Base-by-base conservation (phyloP, 352 stramenopile genomes). In the Pythium apleroticum region DNA sequence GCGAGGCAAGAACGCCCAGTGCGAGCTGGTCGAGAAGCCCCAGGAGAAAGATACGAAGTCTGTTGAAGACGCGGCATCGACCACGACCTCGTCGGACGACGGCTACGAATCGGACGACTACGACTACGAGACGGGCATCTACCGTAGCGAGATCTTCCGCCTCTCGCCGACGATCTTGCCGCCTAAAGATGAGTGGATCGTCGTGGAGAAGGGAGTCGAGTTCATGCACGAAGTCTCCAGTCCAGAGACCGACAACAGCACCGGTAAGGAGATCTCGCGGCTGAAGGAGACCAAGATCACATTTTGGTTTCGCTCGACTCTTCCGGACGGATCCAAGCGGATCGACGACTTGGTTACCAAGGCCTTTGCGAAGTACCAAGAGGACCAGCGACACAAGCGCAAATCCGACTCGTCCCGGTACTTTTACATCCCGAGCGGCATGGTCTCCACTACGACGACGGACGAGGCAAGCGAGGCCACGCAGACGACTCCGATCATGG, bases 351-450 rank as follows among this genome's bases (percentile, higher is more conserved):
- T 83, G 20, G 63, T 83, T 14, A 52, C 75, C 7, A 61, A 69
- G 33, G 75, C 75, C 2, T 83, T 75, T 39, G 41, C 49, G 11
- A 45, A 60, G 17, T 83, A 83, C 61, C 75, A 64, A 14, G 60
- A 71, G 6, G 45, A 30, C 35, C 25, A 74, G 28, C 25, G 63
- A 33, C 57, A 61, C 58, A 75, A 78, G 61, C 45, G 68, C 45
- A 73, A 66, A 50, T 57, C 66, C 8, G 74, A 81, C 61, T 72
- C 60, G 30, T 57, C 65, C 8, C 71, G 74, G 8, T 83, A 83
- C 70, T 77, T 80, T 57, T 83, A 80, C 60, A 60, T 83, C n/a
- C 63, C 71, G 39, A 60, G 63, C 20, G 61, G 49, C 14, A 55
- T 60, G 8, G 57, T 35, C 0, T 63, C 41, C 6, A 14, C 41